phyloP scores from a whole-genome alignment of 2,329 filamentous ascomycete genomes.

The Microdochium bolleyi region DNA sequence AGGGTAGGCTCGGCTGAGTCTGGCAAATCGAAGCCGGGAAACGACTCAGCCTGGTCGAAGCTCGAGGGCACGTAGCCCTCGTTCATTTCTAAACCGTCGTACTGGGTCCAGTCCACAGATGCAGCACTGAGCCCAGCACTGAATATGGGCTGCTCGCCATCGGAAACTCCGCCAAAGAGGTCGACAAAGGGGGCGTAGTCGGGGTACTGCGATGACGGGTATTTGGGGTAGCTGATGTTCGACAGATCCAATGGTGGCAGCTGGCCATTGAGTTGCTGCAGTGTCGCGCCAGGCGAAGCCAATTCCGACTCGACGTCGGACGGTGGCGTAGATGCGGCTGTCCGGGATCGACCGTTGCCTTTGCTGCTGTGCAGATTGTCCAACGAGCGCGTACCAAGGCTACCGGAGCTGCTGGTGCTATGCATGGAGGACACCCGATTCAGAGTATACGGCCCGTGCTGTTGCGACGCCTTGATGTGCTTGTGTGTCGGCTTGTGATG shows the following conservation, averaged over 20 bases:
- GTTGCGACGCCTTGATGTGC: slow-evolving; percentile 52
- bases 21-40: slow-evolving; percentile 37
- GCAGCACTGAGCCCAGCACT: slow-evolving; percentile 53
- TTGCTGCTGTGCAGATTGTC: slow-evolving; percentile 34
- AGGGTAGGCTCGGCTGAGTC: slow-evolving; percentile 41
- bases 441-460: slow-evolving; percentile 54
- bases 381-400: slow-evolving; percentile 37
- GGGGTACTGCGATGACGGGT: slow-evolving; percentile 17
- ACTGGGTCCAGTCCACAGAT: slow-evolving; percentile 45
- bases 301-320: slow-evolving; percentile 50
- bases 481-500: slow-evolving; percentile 57
- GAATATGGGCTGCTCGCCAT: slow-evolving; percentile 50
- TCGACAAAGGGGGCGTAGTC: slow-evolving; percentile 33
- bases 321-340: slow-evolving; percentile 24
- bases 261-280: slow-evolving; percentile 43
- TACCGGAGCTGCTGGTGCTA: slow-evolving; percentile 32
- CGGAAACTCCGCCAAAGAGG: slow-evolving; percentile 40
- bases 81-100: slow-evolving; percentile 39
- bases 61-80: slow-evolving; percentile 20
- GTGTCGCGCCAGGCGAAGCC: slow-evolving; percentile 44
- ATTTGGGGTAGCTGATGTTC: slow-evolving; percentile 41
- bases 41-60: slow-evolving; percentile 25
- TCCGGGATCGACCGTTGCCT: slow-evolving; percentile 24
- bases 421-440: slow-evolving; percentile 50
- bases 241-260: slow-evolving; percentile 53